Evolutionary conservation across 441 rosid genomes (phyloP).

Genomic region (Geranium incanum): DNA sequence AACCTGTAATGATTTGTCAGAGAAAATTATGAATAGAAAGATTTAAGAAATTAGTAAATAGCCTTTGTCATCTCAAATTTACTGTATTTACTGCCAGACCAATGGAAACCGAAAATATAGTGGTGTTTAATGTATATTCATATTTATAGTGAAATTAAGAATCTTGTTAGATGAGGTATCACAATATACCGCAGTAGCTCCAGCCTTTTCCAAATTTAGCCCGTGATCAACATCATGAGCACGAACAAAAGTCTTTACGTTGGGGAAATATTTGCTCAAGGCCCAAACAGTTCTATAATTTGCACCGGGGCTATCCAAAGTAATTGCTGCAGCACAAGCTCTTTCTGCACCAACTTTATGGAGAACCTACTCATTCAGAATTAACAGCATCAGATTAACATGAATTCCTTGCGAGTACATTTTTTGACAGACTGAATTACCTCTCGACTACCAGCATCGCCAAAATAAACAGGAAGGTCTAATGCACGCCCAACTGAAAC

Average conservation of each 20-base stretch:
- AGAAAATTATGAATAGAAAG: not conserved
- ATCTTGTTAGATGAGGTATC: conserved; percentile 16
- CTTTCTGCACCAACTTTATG: conserved; percentile 94
- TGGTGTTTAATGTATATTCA: not conserved
- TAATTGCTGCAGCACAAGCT: conserved; percentile 95
- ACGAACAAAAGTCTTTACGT: conserved; percentile 93
- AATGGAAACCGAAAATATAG: not conserved
- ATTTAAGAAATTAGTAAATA: too few relatives aligned
- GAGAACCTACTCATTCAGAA: conserved; percentile 54
- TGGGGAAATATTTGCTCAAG: conserved; percentile 88
- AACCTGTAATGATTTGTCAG: conserved; percentile 41
- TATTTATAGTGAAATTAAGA: not conserved
- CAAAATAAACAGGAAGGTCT: conserved; percentile 93
- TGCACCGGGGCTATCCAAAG: conserved; percentile 93
- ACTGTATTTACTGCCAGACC: conserved; percentile 1
- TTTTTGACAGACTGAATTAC: conserved; percentile 28
- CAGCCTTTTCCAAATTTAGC: conserved; percentile 89
- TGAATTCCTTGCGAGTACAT: not conserved
- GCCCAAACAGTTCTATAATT: conserved; percentile 99
- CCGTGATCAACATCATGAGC: conserved; percentile 98
- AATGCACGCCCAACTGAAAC: conserved; percentile 86
- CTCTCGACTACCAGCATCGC: conserved; percentile 98
- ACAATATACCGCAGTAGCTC: conserved; percentile 75
- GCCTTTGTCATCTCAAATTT: not conserved
- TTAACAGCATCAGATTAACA: conserved; percentile 21